phyloP scores from a whole-genome alignment of 208 protist genomes.

The Leishmania tarentolae region DNA sequence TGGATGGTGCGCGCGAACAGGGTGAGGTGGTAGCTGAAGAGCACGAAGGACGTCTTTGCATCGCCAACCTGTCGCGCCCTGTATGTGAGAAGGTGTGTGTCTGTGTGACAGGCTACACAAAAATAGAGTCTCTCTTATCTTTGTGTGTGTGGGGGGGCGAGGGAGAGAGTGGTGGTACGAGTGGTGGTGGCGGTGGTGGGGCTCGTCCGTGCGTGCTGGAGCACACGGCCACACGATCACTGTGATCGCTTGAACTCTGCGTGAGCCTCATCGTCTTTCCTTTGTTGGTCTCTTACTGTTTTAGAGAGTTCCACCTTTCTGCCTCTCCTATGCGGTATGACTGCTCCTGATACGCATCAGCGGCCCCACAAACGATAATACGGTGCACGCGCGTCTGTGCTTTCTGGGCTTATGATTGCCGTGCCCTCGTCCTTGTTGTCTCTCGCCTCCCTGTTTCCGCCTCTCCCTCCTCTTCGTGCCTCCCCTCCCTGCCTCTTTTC shows the following conservation, averaged over 20 bases:
- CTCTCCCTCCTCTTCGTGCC: not conserved
- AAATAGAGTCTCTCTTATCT: not conserved
- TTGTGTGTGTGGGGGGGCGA: not conserved
- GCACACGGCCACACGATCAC: not conserved
- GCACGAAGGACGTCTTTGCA: not conserved
- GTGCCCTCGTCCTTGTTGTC: too few species aligned
- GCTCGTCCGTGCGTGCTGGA: not conserved
- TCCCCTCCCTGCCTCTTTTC: not conserved
- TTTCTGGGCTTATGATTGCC: not conserved
- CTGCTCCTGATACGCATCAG: not conserved
- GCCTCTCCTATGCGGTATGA: not conserved
- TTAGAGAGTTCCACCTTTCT: too few species aligned
- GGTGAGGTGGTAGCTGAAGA: not conserved
- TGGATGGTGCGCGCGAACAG: not conserved
- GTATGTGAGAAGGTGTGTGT: not conserved
- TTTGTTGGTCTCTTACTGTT: not conserved
- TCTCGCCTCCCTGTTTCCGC: not conserved
- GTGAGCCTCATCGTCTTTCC: not conserved
- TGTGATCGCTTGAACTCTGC: not conserved
- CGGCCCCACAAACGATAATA: not conserved
- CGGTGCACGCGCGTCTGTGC: not conserved
- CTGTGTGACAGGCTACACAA: not conserved
- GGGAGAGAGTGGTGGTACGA: not conserved
- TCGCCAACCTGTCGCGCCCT: not conserved
- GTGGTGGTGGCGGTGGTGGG: not conserved